Conservation (phyloP, 345 rosid genomes). For the Gossypium ekmanianum region DNA sequence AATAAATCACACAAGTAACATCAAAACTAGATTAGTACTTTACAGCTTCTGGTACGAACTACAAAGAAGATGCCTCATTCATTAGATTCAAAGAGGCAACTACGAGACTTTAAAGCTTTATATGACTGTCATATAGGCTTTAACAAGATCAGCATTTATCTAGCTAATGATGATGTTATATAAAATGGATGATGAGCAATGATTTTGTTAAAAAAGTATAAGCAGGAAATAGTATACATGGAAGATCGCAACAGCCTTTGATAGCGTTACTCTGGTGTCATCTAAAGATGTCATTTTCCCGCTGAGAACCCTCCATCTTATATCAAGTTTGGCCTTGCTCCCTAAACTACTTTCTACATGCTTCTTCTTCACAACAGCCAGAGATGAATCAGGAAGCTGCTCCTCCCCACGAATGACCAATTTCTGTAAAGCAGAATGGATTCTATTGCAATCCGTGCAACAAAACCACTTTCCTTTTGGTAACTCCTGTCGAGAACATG, state of each 20-base stretch:
- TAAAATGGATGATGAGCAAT: neutral
- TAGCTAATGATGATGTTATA: neutral
- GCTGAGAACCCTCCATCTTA: constrained; percentile 88
- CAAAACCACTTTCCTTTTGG: constrained; percentile 93
- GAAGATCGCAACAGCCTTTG: constrained; percentile 64
- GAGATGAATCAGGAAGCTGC: constrained; percentile 51
- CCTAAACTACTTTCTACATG: constrained; percentile 33
- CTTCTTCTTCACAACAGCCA: constrained; percentile 48
- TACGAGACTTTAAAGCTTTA: neutral
- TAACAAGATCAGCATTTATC: neutral
- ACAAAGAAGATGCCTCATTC: neutral
- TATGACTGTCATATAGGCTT: neutral
- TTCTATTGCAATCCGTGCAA: constrained; percentile 50
- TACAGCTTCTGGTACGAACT: neutral
- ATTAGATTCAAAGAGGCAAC: neutral
- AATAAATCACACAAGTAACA: neutral
- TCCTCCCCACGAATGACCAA: constrained; percentile 59
- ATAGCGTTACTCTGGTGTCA: constrained; percentile 48
- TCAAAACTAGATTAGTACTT: constrained; percentile 17
- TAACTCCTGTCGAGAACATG: constrained; percentile 53
- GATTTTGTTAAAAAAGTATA: neutral
- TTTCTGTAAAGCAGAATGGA: constrained; percentile 51
- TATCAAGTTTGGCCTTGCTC: constrained; percentile 36
- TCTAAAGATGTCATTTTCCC: constrained; percentile 46
- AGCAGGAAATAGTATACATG: constrained; percentile 47